Percentiles rank a stretch among this genome's conserved stretches.
Evolutionary conservation across 768 basidiomycete species (phyloP).

Genomic region (Boletus tomentosulus): DNA sequence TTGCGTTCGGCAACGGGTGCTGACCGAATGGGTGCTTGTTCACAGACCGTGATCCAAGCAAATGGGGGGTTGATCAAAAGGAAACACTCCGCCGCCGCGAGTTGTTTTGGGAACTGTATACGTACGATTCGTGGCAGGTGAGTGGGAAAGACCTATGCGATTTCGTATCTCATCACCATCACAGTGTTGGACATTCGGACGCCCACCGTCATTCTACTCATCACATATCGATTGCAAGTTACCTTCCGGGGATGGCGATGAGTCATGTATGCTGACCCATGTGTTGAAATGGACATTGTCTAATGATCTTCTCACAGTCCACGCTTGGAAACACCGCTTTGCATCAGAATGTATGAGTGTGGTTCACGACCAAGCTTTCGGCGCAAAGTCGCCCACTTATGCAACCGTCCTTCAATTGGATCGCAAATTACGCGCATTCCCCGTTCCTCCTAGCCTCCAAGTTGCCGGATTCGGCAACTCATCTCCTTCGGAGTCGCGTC

Average conservation of each 20-base stretch:
- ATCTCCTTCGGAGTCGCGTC: constrained; percentile 39
- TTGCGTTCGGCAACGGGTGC: not conserved
- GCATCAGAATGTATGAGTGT: constrained; percentile 65
- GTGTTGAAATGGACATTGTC: not conserved
- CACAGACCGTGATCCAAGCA: constrained; percentile 66
- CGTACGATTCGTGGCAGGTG: constrained; percentile 35
- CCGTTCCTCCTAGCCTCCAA: constrained; percentile 61
- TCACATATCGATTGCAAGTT: constrained; percentile 66
- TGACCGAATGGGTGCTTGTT: constrained; percentile 4
- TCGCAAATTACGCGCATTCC: constrained; percentile 63
- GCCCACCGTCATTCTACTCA: constrained; percentile 64
- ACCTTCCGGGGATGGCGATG: constrained; percentile 53
- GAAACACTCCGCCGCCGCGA: constrained; percentile 63
- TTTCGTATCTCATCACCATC: constrained; percentile 25
- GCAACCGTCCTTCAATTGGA: constrained; percentile 64
- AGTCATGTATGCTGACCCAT: constrained; percentile 45
- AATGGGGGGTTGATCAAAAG: constrained; percentile 52
- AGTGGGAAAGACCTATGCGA: not conserved
- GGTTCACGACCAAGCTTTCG: constrained; percentile 68
- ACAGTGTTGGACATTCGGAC: constrained; percentile 66
- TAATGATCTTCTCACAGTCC: constrained; percentile 36
- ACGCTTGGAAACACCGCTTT: constrained; percentile 69
- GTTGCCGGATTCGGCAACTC: constrained; percentile 63
- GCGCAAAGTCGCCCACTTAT: constrained; percentile 65
- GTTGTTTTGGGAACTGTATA: constrained; percentile 59